Base-by-base conservation (phyloP, 2,329 filamentous ascomycete species). In the Fusarium haematococcum region DNA sequence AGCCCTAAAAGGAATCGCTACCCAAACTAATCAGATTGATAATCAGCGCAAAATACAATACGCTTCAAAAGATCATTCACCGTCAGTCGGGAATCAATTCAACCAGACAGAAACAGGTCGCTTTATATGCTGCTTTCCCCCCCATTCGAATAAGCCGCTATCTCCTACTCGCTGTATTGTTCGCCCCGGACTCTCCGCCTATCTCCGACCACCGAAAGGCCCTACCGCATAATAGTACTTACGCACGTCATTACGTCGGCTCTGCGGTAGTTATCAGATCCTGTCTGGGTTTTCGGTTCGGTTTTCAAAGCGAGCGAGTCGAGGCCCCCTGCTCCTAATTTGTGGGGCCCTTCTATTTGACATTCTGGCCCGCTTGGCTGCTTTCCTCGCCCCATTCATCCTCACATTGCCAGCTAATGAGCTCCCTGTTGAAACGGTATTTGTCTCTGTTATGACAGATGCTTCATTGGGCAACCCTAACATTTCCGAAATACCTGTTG, bases 191-290 rank as follows among this genome's bases (percentile, higher is more conserved):
- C 33, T 25, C 50, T 20, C 63, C 57, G 72, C 52, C 69, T 75
- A 73, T 57, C 66, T 75, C 72, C 72, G 67, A 74, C 43, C 62
- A 45, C 71, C 71, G 65, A 75, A 60, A 50, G 27, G 23, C 61
- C 57, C 18, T n/a, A 18, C 48, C 45, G 20, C 57, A 60, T 69
- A 30, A 48, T 37, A 37, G 35, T 18, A 30, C 48, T 52, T 30
- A n/a, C 33, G 39, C 61, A 71, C 68, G 58, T 62, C 71, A 74
- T 74, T 65, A 43, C 63, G 43, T 71, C 41, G 37, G 62, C 63
- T 62, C 39, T 33, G 13, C 13, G 13, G 13, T 35, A 61, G 32
- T 71, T 71, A 71, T 71, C 69, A 71, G 69, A 71, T 71, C 69
- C 63, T 25, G 33, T 27, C 56, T 58, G 41, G 41, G 7, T 25